A percentile compares a stretch with the other conserved stretches of the same genome.
Evolutionary conservation across 306 rosid genomes (phyloP).

Genomic region (apple (Malus domestica)): ASM211411v1 NC_041798.1:8108001-8108500

Average conservation of each 20-base stretch:
- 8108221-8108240: neutral
- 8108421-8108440: too few relatives aligned
- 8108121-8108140: slow-evolving; percentile 85
- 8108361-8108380: too few relatives aligned
- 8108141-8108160: slow-evolving; percentile 89
- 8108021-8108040: slow-evolving; percentile 89
- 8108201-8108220: neutral
- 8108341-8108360: too few relatives aligned
- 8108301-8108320: too few relatives aligned
- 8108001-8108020: slow-evolving; percentile 62
- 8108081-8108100: slow-evolving; percentile 79
- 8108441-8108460: too few relatives aligned
- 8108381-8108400: too few relatives aligned
- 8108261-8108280: slow-evolving; percentile 1
- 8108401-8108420: too few relatives aligned
- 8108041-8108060: slow-evolving; percentile 73
- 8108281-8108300: neutral
- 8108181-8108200: slow-evolving; percentile 58
- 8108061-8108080: slow-evolving; percentile 95
- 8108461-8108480: too few relatives aligned
- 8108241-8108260: slow-evolving; percentile 1
- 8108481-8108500: too few relatives aligned
- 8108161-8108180: slow-evolving; percentile 59
- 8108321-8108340: too few relatives aligned
- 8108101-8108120: slow-evolving; percentile 83